phyloP scores from a whole-genome alignment of 2,329 filamentous ascomycete genomes.

The Aureobasidium pullulans region DNA sequence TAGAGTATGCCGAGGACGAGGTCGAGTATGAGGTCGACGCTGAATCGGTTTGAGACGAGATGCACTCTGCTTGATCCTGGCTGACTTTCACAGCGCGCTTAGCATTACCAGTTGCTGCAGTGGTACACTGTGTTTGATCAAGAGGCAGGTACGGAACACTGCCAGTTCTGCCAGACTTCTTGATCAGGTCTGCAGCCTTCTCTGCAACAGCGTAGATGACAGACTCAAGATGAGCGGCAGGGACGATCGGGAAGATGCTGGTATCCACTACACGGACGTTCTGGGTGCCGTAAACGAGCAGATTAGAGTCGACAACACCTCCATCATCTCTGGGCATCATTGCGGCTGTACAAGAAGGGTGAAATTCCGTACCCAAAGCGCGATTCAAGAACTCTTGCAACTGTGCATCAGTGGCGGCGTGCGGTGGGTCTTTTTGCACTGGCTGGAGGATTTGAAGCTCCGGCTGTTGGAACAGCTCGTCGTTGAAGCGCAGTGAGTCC shows the following conservation, averaged over 20 bases:
- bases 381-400: conserved; percentile 24
- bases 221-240: conserved; percentile 20
- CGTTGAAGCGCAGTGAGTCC: conserved; percentile 22
- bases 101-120: neutral
- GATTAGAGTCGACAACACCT: conserved; percentile 39
- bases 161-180: neutral
- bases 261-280: conserved; percentile 40
- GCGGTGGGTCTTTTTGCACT: conserved; percentile 21
- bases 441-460: conserved; percentile 22
- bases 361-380: conserved; percentile 30
- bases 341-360: conserved; percentile 35
- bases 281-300: conserved; percentile 34
- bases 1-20: neutral
- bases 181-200: conserved; percentile 20
- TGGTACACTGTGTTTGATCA: conserved; percentile 15
- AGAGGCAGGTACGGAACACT: conserved; percentile 9
- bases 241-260: conserved; percentile 35
- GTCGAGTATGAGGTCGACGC: neutral
- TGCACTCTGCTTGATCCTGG: neutral
- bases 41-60: neutral
- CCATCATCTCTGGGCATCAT: conserved; percentile 41
- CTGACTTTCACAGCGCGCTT: conserved; percentile 1
- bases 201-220: conserved; percentile 19
- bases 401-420: conserved; percentile 23
- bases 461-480: conserved; percentile 21